These are phyloP conservation scores for Somion occarium DNA, from an alignment of 1,284 basidiomycete genomes.

Conservation along the genomic window DNA sequence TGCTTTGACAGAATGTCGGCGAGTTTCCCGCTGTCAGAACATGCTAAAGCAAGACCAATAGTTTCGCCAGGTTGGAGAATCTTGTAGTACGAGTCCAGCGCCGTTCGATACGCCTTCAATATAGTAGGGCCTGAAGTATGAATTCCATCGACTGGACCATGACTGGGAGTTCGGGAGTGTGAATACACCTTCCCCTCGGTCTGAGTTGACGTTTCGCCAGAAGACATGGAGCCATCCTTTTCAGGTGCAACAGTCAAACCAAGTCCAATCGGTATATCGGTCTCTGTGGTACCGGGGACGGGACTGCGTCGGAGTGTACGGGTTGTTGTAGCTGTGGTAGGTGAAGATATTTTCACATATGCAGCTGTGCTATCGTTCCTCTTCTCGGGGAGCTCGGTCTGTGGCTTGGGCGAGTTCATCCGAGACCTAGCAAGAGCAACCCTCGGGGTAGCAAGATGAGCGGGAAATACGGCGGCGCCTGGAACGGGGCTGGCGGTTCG, in stretches of 20 bases:
- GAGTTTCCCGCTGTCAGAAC: neutral
- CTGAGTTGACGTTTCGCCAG: neutral
- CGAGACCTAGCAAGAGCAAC: neutral
- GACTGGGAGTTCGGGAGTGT: neutral
- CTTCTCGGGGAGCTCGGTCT: neutral
- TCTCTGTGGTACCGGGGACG: too few species aligned
- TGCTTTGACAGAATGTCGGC: conserved; percentile 1
- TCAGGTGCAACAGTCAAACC: too few species aligned
- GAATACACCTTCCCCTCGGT: neutral
- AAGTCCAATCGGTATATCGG: too few species aligned
- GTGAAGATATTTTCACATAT: neutral
- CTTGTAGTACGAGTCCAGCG: neutral
- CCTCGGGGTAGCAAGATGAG: too few species aligned
- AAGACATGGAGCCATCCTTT: too few species aligned
- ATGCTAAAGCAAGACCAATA: neutral
- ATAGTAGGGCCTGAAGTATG: neutral
- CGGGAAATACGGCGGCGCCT: too few species aligned
- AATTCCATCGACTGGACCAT: neutral
- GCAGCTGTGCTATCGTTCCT: neutral
- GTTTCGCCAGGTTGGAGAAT: neutral
- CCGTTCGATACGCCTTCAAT: neutral
- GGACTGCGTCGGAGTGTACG: too few species aligned
- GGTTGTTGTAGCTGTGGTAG: too few species aligned
- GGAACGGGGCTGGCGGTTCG: too few species aligned
- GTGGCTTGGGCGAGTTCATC: neutral